Base-by-base conservation (phyloP, 352 stramenopile species). In the Globisporangium radiosum region DNA sequence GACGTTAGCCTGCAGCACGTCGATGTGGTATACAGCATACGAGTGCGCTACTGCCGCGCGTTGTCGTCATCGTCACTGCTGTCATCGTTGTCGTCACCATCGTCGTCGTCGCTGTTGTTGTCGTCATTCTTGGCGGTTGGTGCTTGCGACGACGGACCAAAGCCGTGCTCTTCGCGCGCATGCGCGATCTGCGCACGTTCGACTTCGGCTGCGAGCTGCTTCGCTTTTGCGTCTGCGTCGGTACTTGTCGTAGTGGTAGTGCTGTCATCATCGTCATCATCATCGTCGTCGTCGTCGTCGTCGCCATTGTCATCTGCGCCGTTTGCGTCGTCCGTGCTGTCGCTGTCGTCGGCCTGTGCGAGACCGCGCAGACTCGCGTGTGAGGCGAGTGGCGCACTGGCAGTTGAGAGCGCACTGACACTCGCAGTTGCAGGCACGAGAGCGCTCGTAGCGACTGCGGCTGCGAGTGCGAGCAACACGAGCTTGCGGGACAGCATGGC, bases 401-500 rank as follows among this genome's bases (percentile, higher is more conserved):
- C 25, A 25, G 25, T 25, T 25, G 25, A 42, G 15, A 44, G 53
- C 19, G 47, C 47, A 19, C 17, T 17, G 7, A 47, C 25, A 25
- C 25, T 42, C 5, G 55, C 39, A 43, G 42, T 37, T 39, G 56
- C 4, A 47, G 44, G 33, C 47, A 44, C 5, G 49, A 49, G 39
- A 57, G 8, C 9, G 42, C 39, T 43, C 39, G 39, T 7, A 43
- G 7, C 13, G 42, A 52, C 33, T 10, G 57, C 57, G 40, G 57
- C 57, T 17, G 57, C 57, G 39, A 63, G 42, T 10, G 43, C 57
- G 57, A 63, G 15, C 8, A 63, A 37, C 7, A 17, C 15, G 40
- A 63, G 42, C 42, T 63, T 54, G 17, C 43, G 57, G 43, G 57
- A 47, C 40, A 58, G 48, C 57, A 62, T 62, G 13, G 33, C 45